Conservation (phyloP, 805 yeast species). For the Kodamaea kakaduensis region DNA sequence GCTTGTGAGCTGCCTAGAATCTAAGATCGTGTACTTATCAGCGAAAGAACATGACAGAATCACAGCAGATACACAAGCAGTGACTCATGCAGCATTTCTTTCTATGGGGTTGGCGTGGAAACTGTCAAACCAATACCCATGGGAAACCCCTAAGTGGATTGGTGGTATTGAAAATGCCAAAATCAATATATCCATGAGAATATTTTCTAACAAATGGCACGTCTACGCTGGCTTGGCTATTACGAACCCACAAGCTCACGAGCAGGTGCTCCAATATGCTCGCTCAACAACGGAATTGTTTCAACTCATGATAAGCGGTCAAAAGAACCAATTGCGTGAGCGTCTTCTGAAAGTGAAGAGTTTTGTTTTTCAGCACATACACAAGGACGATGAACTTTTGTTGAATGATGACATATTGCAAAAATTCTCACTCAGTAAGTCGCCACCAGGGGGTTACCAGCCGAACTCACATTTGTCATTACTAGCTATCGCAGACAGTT, state of each 20-base stretch:
- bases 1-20: conserved; percentile 67
- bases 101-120: conserved; percentile 98
- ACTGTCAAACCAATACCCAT: conserved; percentile 76
- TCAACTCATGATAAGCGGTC: conserved; percentile 74
- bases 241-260: conserved; percentile 91
- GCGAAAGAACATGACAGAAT: conserved; percentile 91
- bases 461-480: conserved; percentile 90
- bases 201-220: conserved; percentile 93
- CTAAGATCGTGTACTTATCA: conserved; percentile 70
- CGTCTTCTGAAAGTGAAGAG: conserved; percentile 66
- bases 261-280: conserved; percentile 86
- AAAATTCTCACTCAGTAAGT: conserved; percentile 70
- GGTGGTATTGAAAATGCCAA: conserved; percentile 97
- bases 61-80: conserved; percentile 98
- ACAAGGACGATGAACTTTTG: conserved; percentile 46
- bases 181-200: conserved; percentile 85
- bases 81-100: conserved; percentile 94
- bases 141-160: conserved; percentile 81
- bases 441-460: conserved; percentile 60
- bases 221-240: conserved; percentile 97
- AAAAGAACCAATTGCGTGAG: conserved; percentile 50
- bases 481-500: conserved; percentile 88
- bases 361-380: conserved; percentile 69
- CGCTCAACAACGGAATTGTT: conserved; percentile 78
- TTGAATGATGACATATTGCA: conserved; percentile 78